Conservation (phyloP, 768 basidiomycete species). For the Amanita polypyramis region DNA sequence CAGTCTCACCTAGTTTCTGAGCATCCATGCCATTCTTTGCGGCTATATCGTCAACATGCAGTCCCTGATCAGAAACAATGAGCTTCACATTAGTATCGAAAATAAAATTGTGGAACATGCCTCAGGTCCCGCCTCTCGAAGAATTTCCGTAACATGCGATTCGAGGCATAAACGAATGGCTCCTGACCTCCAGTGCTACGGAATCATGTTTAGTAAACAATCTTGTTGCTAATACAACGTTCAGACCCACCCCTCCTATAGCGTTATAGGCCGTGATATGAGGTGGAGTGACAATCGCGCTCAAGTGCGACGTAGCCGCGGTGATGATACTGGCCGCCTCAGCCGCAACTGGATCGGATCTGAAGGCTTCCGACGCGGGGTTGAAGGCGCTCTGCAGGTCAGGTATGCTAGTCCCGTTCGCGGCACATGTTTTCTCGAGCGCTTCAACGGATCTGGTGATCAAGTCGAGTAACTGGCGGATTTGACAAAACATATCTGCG, state of each 20-base stretch:
- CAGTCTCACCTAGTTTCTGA: constrained; percentile 22
- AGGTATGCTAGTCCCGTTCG: constrained; percentile 11
- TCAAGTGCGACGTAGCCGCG: constrained; percentile 17
- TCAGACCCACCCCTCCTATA: constrained; percentile 8
- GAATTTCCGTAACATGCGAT: constrained; percentile 19
- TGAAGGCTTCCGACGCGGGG: constrained; percentile 14
- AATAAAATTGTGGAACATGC: constrained; percentile 8
- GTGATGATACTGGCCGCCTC: constrained; percentile 13
- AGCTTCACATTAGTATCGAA: neutral
- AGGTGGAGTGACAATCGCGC: constrained; percentile 14
- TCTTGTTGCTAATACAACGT: neutral
- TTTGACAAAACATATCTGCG: neutral
- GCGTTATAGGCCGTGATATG: constrained; percentile 8
- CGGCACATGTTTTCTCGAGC: constrained; percentile 9
- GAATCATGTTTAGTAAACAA: neutral
- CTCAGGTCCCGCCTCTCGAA: constrained; percentile 22
- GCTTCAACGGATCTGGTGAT: constrained; percentile 1
- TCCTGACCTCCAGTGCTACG: constrained; percentile 15
- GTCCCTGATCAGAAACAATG: constrained; percentile 15
- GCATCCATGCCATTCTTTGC: constrained; percentile 20
- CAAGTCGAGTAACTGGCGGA: constrained; percentile 2
- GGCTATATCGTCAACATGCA: constrained; percentile 27
- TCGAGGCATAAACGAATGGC: constrained; percentile 17
- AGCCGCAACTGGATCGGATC: constrained; percentile 11
- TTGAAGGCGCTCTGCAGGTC: constrained; percentile 15